phyloP scores from a whole-genome alignment of 441 rosid genomes.

The Adansonia madagascariensis region DNA sequence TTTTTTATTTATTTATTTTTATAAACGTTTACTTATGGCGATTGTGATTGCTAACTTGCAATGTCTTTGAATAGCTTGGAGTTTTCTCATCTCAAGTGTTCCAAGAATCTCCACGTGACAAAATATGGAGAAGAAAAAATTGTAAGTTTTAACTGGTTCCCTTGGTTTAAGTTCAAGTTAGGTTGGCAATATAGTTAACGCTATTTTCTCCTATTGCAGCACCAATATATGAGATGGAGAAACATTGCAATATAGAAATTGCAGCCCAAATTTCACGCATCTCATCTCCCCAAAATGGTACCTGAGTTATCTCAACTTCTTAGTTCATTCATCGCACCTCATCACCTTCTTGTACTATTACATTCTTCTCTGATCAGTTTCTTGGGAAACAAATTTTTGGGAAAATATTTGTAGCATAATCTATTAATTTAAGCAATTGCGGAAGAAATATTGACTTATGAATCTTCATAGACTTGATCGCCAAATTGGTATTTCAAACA shows the following conservation, averaged over 20 bases:
- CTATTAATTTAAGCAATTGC: conserved; percentile 12
- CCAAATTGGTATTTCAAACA: conserved; percentile 10
- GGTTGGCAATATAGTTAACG: conserved; percentile 24
- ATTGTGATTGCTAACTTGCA: conserved; percentile 24
- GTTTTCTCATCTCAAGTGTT: conserved; percentile 95
- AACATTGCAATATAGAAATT: conserved; percentile 93
- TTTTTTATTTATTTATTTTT: background rate
- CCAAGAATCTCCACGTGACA: conserved; percentile 85
- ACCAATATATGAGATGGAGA: conserved; percentile 89
- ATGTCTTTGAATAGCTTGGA: conserved; percentile 72
- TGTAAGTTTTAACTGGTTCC: conserved; percentile 47
- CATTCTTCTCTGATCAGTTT: conserved; percentile 17
- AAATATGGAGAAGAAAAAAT: conserved; percentile 74
- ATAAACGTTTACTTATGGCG: background rate
- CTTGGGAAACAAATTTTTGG: background rate
- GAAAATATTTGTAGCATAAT: background rate
- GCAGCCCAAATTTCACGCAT: conserved; percentile 79
- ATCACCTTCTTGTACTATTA: background rate
- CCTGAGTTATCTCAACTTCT: conserved; percentile 29
- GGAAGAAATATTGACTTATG: conserved; percentile 12
- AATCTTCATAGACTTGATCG: background rate
- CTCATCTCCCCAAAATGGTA: conserved; percentile 64
- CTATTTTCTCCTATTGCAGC: conserved; percentile 55
- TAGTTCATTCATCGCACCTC: background rate
- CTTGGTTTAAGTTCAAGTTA: conserved; percentile 27